Conservation (phyloP, 2,329 filamentous ascomycete genomes). For the Sphaerulina vaccinii region DNA sequence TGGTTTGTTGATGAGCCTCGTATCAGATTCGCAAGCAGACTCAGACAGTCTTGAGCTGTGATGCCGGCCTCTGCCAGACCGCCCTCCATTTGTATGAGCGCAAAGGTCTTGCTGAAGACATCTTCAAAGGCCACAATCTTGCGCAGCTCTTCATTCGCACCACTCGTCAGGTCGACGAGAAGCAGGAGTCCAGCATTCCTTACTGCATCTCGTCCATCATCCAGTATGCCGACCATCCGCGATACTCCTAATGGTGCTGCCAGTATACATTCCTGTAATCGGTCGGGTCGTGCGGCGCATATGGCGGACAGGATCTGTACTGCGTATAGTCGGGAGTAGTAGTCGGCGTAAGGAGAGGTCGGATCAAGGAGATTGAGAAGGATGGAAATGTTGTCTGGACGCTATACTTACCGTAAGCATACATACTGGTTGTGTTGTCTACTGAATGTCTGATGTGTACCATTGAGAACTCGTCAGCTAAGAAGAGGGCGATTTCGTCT, state of each 20-base stretch:
- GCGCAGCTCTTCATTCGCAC: conserved; percentile 81
- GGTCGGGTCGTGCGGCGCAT: conserved; percentile 77
- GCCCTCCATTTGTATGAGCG: conserved; percentile 78
- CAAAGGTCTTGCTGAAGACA: conserved; percentile 84
- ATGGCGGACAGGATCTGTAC: conserved; percentile 87
- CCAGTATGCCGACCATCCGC: conserved; percentile 76
- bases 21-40: conserved; percentile 84
- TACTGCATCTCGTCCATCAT: conserved; percentile 82
- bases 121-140: conserved; percentile 95
- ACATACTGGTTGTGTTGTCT: not conserved
- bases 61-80: conserved; percentile 79
- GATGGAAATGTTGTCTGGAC: conserved; percentile 92
- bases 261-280: conserved; percentile 92
- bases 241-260: conserved; percentile 85
- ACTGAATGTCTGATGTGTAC: conserved; percentile 42
- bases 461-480: conserved; percentile 97
- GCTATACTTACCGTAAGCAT: conserved; percentile 50
- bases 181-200: conserved; percentile 84
- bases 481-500: conserved; percentile 91
- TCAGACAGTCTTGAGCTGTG: conserved; percentile 88
- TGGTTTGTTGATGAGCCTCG: conserved; percentile 88
- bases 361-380: conserved; percentile 86
- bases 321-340: conserved; percentile 75
- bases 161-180: conserved; percentile 76
- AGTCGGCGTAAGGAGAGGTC: conserved; percentile 70